Evolutionary conservation across 768 basidiomycete species (phyloP).

Genomic region (Coprinopsis strossmayeri): DNA sequence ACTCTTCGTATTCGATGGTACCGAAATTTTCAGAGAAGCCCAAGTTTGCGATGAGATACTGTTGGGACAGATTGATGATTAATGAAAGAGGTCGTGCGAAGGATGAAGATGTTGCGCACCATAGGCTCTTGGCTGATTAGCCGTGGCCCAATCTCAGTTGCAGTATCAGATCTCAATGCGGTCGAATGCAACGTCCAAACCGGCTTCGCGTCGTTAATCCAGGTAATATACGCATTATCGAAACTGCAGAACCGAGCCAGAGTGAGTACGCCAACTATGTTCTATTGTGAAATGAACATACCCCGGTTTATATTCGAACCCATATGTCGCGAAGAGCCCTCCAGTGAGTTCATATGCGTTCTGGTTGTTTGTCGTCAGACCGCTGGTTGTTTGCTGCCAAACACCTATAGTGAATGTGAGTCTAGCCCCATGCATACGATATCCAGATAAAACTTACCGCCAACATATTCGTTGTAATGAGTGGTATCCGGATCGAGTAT

Average conservation of each 20-base stretch:
- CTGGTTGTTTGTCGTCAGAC: constrained; percentile 37
- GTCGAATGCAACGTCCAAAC: constrained; percentile 51
- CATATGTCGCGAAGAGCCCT: constrained; percentile 29
- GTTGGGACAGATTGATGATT: background rate
- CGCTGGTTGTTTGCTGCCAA: constrained; percentile 2
- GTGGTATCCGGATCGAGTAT: constrained; percentile 43
- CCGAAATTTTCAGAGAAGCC: constrained; percentile 66
- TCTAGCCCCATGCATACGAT: background rate
- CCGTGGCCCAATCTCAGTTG: constrained; percentile 45
- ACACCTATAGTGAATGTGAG: background rate
- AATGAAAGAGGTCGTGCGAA: background rate
- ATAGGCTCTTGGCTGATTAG: constrained; percentile 62
- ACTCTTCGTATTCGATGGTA: constrained; percentile 39
- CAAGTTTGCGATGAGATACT: constrained; percentile 64
- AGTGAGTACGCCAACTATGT: background rate
- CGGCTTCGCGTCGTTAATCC: constrained; percentile 51
- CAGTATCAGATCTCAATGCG: constrained; percentile 43
- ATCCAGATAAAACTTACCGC: constrained; percentile 38
- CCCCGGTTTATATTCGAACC: constrained; percentile 48
- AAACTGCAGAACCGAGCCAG: constrained; percentile 27
- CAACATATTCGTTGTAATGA: constrained; percentile 48
- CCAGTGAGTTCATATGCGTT: constrained; percentile 48
- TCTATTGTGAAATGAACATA: constrained; percentile 10
- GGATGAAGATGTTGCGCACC: constrained; percentile 30
- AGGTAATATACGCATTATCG: constrained; percentile 56